phyloP scores from a whole-genome alignment of 73 alveolate genomes.

The Halteria grandinella region DNA sequence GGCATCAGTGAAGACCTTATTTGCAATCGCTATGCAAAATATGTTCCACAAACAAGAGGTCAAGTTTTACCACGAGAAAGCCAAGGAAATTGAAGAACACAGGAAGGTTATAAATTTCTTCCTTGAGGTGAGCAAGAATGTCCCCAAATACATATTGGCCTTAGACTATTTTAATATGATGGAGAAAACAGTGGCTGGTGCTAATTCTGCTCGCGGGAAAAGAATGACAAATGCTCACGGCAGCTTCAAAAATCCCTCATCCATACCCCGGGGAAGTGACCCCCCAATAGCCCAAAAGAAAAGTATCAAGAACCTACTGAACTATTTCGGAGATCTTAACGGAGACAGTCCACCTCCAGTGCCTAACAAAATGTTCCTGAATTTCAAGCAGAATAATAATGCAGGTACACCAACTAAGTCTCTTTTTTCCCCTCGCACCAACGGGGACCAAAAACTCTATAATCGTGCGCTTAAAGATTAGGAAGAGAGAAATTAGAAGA shows the following conservation, averaged over 20 bases:
- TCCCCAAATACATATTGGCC: background rate
- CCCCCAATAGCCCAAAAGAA: no score
- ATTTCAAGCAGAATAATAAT: no score
- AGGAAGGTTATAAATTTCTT: conserved; percentile 16
- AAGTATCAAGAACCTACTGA: background rate
- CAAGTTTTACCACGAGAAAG: conserved; percentile 13
- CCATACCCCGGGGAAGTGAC: conserved; percentile 3
- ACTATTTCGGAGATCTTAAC: background rate
- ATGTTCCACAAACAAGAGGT: conserved; percentile 9
- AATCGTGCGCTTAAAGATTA: no score
- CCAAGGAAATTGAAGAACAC: conserved; percentile 12
- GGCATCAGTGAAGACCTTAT: no score
- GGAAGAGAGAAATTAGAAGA: no score
- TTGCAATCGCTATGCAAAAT: background rate
- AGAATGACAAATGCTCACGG: background rate
- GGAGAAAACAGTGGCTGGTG: background rate
- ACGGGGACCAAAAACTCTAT: no score
- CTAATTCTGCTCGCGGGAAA: no score
- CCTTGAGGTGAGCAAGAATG: conserved; percentile 31
- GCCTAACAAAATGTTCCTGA: no score
- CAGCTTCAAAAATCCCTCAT: background rate
- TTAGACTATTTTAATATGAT: background rate
- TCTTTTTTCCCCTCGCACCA: no score
- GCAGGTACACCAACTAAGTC: no score
- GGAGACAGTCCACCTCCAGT: no score